Conservation (phyloP, 1,284 basidiomycete species). For the Trichosporon inkin region DNA sequence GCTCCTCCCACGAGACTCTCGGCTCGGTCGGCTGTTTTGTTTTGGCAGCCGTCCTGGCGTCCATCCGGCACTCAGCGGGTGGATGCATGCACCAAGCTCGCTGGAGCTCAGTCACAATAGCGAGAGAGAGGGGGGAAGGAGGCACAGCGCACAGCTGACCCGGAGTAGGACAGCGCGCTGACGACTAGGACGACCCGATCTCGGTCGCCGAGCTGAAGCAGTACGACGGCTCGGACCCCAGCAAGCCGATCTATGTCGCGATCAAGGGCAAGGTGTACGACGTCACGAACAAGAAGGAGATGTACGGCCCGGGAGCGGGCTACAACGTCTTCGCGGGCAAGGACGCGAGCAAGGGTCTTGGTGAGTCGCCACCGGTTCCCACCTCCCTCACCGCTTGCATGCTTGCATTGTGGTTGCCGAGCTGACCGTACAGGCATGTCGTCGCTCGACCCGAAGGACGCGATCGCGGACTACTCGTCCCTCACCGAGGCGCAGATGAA, state of each 20-base stretch:
- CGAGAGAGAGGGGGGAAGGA: too few species aligned
- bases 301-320: conserved; percentile 50
- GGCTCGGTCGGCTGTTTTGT: not conserved
- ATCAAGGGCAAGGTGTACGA: conserved; percentile 53
- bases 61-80: too few species aligned
- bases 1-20: too few species aligned
- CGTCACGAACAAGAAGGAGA: conserved; percentile 47
- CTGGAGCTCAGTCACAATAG: too few species aligned
- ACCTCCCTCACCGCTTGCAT: not conserved
- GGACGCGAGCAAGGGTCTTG: conserved; percentile 78
- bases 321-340: conserved; percentile 67
- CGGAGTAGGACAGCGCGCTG: not conserved
- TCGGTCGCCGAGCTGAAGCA: conserved; percentile 36
- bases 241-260: conserved; percentile 49
- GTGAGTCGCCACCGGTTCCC: conserved; percentile 51
- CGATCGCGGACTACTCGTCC: conserved; percentile 76
- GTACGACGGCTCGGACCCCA: conserved; percentile 44
- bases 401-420: too few species aligned
- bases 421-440: conserved; percentile 56
- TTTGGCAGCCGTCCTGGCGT: too few species aligned
- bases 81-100: too few species aligned
- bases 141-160: too few species aligned
- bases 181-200: conserved; percentile 44
- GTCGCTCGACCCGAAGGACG: conserved; percentile 80
- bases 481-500: conserved; percentile 72